Conservation (phyloP, 805 yeast genomes). For the Zygosaccharomyces siamensis region DNA sequence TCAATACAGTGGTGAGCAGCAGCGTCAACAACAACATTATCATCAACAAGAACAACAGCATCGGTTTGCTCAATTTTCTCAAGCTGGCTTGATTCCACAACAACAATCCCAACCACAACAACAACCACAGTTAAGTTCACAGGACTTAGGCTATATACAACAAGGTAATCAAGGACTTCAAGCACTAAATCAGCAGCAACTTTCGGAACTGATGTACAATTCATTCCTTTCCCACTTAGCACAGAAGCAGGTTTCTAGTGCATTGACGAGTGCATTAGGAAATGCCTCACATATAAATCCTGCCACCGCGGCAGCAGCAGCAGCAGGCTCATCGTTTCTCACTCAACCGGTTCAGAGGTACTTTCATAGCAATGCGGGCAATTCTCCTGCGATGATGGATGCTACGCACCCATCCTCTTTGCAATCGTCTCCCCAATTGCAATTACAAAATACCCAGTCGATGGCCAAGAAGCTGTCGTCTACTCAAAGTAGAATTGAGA, state of each 20-base stretch:
- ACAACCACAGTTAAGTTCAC: conserved; percentile 14
- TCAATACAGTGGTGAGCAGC: conserved; percentile 8
- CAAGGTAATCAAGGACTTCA: conserved; percentile 14
- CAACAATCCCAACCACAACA: conserved; percentile 2
- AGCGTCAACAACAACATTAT: conserved; percentile 11
- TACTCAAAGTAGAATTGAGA: conserved; percentile 36
- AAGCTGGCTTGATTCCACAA: conserved; percentile 3
- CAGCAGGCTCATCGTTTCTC: conserved; percentile 19
- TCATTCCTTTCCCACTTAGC: conserved; percentile 33
- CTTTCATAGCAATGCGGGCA: conserved; percentile 23
- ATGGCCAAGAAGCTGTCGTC: conserved; percentile 32
- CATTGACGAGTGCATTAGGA: conserved; percentile 16
- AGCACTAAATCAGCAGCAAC: conserved; percentile 26
- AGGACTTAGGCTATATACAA: conserved; percentile 20
- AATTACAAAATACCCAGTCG: conserved; percentile 16
- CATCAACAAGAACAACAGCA: conserved; percentile 4
- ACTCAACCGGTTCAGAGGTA: conserved; percentile 28
- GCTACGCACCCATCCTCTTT: conserved; percentile 22
- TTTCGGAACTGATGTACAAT: conserved; percentile 34
- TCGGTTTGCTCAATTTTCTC: conserved; percentile 4
- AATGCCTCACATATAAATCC: conserved; percentile 21
- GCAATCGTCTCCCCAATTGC: conserved; percentile 22
- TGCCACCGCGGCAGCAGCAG: conserved; percentile 22
- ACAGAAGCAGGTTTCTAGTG: conserved; percentile 27
- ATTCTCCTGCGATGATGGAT: conserved; percentile 24